Percentiles rank a stretch among this genome's conserved stretches.
phyloP scores from a whole-genome alignment of 306 rosid species.

The Cajanus cajan region DNA sequence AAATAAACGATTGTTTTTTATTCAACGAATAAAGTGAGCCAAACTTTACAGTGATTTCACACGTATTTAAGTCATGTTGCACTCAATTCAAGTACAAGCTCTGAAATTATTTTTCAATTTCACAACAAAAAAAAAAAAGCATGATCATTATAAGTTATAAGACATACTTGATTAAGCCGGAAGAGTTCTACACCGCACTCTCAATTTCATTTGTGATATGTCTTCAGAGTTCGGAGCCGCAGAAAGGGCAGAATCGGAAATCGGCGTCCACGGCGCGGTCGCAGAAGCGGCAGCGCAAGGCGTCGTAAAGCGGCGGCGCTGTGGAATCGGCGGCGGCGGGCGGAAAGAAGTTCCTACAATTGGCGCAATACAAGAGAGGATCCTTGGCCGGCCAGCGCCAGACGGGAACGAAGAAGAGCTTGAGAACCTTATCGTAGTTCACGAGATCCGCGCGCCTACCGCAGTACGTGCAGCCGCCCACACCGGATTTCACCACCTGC shows the following conservation, averaged over 20 bases:
- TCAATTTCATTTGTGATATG: too few species aligned
- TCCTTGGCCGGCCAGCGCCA: conserved; percentile 90
- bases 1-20: too few species aligned
- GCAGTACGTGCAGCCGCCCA: conserved; percentile 66
- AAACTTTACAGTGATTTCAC: too few species aligned
- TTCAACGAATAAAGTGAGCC: too few species aligned
- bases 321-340: conserved; percentile 19
- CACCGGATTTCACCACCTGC: conserved; percentile 65
- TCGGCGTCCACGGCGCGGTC: conserved; percentile 53
- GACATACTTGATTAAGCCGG: too few species aligned
- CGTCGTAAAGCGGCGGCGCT: not conserved
- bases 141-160: not conserved
- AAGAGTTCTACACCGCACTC: too few species aligned
- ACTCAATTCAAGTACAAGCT: not conserved
- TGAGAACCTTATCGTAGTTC: conserved; percentile 74
- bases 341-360: conserved; percentile 68
- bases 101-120: not conserved
- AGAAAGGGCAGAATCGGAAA: conserved; percentile 78
- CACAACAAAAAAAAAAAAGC: not conserved
- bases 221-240: conserved; percentile 60
- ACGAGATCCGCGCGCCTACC: conserved; percentile 64
- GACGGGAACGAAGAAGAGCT: conserved; percentile 79
- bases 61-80: too few species aligned
- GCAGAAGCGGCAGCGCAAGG: conserved; percentile 62
- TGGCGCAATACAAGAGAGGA: conserved; percentile 52